A percentile compares a stretch with the other conserved stretches of the same genome.
These are phyloP conservation scores for Hura crepitans DNA, from an alignment of 441 rosid species.

Conservation along the genomic window DNA sequence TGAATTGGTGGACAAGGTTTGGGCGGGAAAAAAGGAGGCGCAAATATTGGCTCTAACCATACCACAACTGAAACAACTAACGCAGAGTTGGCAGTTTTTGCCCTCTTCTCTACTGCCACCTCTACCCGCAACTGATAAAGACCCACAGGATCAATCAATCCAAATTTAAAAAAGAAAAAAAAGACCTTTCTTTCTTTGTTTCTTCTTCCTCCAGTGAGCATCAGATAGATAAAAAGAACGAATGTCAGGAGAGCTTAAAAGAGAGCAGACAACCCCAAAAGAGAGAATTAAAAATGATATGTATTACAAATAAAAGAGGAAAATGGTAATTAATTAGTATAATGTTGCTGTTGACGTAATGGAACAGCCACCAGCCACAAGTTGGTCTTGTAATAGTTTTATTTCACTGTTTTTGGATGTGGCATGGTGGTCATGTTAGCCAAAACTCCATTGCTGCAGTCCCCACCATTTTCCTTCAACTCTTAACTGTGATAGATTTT, in stretches of 20 bases:
- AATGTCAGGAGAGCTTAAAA: conserved; percentile 23
- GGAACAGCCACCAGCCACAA: conserved; percentile 44
- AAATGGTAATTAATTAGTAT: neutral
- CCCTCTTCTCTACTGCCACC: conserved; percentile 25
- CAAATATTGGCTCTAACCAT: conserved; percentile 20
- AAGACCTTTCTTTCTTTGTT: neutral
- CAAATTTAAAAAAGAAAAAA: neutral
- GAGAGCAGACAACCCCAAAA: conserved; percentile 20
- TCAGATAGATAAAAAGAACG: no score
- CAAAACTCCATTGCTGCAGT: conserved; percentile 36
- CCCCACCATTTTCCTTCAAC: conserved; percentile 39
- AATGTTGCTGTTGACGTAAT: conserved; percentile 34
- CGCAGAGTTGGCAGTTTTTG: no score
- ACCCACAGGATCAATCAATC: conserved; percentile 14
- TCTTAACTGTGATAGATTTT: conserved; percentile 29
- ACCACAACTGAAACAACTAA: neutral
- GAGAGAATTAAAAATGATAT: neutral
- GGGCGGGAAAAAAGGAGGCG: conserved; percentile 43
- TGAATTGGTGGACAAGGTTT: conserved; percentile 59
- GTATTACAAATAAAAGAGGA: neutral
- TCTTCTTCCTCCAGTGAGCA: conserved; percentile 1
- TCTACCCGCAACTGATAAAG: conserved; percentile 57
- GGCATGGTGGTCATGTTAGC: conserved; percentile 33
- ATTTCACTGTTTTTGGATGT: conserved; percentile 5
- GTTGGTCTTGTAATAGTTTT: neutral